Evolutionary conservation across 2,329 filamentous ascomycete species (phyloP).

Genomic region (Geosmithia flava): DNA sequence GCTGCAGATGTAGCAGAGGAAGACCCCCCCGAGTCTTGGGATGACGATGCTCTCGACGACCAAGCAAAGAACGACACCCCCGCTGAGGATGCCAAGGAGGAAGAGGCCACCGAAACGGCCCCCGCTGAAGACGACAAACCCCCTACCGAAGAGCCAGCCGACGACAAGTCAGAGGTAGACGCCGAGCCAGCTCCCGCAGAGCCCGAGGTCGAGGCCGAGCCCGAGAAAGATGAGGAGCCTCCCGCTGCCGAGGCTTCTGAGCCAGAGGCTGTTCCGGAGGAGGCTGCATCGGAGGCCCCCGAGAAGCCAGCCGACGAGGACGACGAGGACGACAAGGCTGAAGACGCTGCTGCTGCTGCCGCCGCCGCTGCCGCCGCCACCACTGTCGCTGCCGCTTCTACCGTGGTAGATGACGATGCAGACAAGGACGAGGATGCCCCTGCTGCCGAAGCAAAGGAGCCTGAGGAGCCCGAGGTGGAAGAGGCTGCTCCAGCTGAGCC

Average conservation of each 20-base stretch:
- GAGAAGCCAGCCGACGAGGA: not conserved
- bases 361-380: too few relatives aligned
- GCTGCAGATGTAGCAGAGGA: too few relatives aligned
- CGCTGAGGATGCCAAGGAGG: too few relatives aligned
- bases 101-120: too few relatives aligned
- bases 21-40: too few relatives aligned
- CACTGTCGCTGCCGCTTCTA: not conserved
- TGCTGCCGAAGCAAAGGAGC: not conserved
- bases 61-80: too few relatives aligned
- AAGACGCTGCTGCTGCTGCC: not conserved
- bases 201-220: not conserved
- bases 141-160: too few relatives aligned
- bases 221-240: not conserved
- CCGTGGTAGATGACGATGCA: too few relatives aligned
- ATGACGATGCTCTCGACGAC: too few relatives aligned
- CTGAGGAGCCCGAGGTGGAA: not conserved
- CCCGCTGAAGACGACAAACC: too few relatives aligned
- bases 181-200: not conserved
- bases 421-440: not conserved
- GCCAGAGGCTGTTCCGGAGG: not conserved
- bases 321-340: too few relatives aligned
- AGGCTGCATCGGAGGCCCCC: not conserved
- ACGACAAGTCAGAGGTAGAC: not conserved
- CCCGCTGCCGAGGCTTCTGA: not conserved
- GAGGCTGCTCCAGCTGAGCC: slow-evolving; percentile 1